Base-by-base conservation (phyloP, 805 yeast genomes). In the Myxozyma nipponensis region DNA sequence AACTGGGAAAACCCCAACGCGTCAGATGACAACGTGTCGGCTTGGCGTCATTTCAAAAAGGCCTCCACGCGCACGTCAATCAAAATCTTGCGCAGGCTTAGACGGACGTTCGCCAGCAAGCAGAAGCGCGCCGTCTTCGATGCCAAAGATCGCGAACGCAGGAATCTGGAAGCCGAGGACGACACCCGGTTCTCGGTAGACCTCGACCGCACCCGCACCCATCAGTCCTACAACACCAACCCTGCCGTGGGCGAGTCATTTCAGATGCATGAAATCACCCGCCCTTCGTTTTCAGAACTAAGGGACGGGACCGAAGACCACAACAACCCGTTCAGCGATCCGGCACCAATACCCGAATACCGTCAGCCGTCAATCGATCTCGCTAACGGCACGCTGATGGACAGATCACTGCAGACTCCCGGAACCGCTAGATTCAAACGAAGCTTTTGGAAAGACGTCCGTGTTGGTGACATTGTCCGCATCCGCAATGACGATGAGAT, bases 11-110 rank as follows among this genome's bases (percentile, higher is more conserved):
- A 85, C 65, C 74, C 73, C 13, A 86, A 85, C 62, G 82, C 82
- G 9, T 65, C 70, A 1, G 71, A 64, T 15, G 84, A 76, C 51
- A 66, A 75, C 47, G 75, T 86, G 18, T 73, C 83, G 19, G 62
- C 68, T 1, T 85, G 93, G 93, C 74, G 93, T 61, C 66, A 68
- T 52, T 78, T 84, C 70, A 85, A 85, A 62, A 86, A 85, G 66
- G 66, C 70, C 2, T 72, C 75, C 54, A 69, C 84, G 10, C 48
- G 55, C 19, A 18, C 54, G 21, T 45, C 58, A 3, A 23, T 50
- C 17, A 30, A 41, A 1, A 1, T 50, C 21, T 22, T 54, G 39
- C 50, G 46, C 15, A 18, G 26, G 19, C 2, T 54, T 39, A 47
- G 43, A 39, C 53, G 53, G 35, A n/a, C 35, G 19, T 26, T 54